A percentile compares a stretch with the other conserved stretches of the same genome.
Conservation (phyloP, 2,329 filamentous ascomycete species). For the Diplodia seriata region DNA sequence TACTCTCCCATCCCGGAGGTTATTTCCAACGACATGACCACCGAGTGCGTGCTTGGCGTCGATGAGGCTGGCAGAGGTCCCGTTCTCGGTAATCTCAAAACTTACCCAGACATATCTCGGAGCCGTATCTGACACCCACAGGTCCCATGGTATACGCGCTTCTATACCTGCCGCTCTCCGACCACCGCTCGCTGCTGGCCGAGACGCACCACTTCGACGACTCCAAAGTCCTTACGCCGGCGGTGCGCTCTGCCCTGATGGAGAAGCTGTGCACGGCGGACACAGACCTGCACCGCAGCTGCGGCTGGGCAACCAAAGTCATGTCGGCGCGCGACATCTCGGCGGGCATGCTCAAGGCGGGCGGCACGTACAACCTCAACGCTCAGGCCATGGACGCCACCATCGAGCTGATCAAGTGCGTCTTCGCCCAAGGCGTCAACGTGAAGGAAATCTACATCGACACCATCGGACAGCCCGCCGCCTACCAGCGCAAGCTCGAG, state of each 20-base stretch:
- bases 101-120: not conserved
- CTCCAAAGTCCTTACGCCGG: conserved; percentile 86
- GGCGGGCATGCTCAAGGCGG: conserved; percentile 74
- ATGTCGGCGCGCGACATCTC: conserved; percentile 86
- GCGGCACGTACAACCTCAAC: conserved; percentile 82
- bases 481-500: conserved; percentile 86
- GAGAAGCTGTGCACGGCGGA: conserved; percentile 71
- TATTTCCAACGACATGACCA: conserved; percentile 52
- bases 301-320: conserved; percentile 83
- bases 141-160: conserved; percentile 71
- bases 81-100: conserved; percentile 71
- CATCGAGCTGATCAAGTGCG: conserved; percentile 77
- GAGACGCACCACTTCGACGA: conserved; percentile 88
- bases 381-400: conserved; percentile 95
- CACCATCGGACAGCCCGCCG: conserved; percentile 82
- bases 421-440: conserved; percentile 79
- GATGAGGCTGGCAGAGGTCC: conserved; percentile 94
- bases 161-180: conserved; percentile 73
- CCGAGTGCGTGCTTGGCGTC: conserved; percentile 80
- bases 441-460: conserved; percentile 92
- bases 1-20: conserved; percentile 53
- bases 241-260: conserved; percentile 77
- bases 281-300: conserved; percentile 65
- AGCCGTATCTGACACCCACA: conserved; percentile 35
- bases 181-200: conserved; percentile 75